A percentile compares a stretch with the other conserved stretches of the same genome.
Evolutionary conservation across 2,329 filamentous ascomycete species (phyloP).

Genomic region (Allantophomopsis cytisporea): DNA sequence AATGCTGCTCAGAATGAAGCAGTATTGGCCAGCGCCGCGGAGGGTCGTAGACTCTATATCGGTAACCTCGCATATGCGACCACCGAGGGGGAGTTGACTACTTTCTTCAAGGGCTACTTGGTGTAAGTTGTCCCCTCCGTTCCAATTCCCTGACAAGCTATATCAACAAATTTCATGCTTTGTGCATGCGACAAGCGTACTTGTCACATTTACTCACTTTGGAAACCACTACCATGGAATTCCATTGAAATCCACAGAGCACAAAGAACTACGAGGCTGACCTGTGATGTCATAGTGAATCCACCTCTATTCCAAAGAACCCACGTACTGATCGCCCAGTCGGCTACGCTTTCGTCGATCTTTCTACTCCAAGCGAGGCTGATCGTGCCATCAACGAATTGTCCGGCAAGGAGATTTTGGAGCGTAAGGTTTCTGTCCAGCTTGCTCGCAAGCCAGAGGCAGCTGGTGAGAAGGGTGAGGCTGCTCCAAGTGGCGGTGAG

Average conservation of each 20-base stretch:
- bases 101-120: constrained; percentile 99
- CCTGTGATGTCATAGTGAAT: constrained; percentile 52
- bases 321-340: constrained; percentile 96
- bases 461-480: constrained; percentile 62
- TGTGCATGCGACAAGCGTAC: neutral
- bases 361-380: constrained; percentile 86
- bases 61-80: constrained; percentile 99
- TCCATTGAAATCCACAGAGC: too few species aligned
- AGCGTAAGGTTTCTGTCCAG: constrained; percentile 98
- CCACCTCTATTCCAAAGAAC: constrained; percentile 98
- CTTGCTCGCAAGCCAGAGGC: constrained; percentile 94
- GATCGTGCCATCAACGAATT: constrained; percentile 92
- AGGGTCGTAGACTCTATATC: constrained; percentile 98
- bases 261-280: neutral
- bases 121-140: constrained; percentile 57
- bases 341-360: constrained; percentile 97
- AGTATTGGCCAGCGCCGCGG: constrained; percentile 91
- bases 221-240: too few species aligned
- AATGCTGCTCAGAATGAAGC: constrained; percentile 61
- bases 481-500: constrained; percentile 59
- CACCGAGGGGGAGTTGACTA: constrained; percentile 99
- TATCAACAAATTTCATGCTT: neutral
- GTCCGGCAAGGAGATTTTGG: constrained; percentile 92
- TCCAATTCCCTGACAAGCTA: neutral
- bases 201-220: neutral